Conservation (phyloP, 1,284 basidiomycete genomes). For the Termitomyces sp. region DNA sequence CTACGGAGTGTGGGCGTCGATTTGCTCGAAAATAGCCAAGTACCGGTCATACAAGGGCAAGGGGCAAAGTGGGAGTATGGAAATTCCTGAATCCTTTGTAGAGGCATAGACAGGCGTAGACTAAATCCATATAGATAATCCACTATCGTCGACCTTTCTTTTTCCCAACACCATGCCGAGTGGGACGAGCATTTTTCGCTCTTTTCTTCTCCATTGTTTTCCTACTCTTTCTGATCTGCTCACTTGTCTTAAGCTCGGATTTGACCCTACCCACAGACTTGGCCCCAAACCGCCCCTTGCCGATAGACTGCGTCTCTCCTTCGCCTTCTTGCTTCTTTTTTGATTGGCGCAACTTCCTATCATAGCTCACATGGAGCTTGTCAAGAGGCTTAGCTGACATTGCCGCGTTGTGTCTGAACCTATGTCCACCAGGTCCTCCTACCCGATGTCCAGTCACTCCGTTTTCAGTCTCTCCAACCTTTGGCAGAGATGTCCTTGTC, state of each 20-base stretch:
- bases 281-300: slow-evolving; percentile 45
- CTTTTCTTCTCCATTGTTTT: slow-evolving; percentile 56
- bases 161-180: slow-evolving; percentile 23
- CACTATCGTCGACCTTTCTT: slow-evolving; percentile 40
- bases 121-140: background rate
- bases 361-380: slow-evolving; percentile 62
- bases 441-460: slow-evolving; percentile 32
- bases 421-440: slow-evolving; percentile 41
- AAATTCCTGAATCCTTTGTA: slow-evolving; percentile 3
- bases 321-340: slow-evolving; percentile 43
- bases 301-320: slow-evolving; percentile 15
- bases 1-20: slow-evolving; percentile 20
- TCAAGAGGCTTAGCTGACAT: slow-evolving; percentile 67
- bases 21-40: slow-evolving; percentile 23
- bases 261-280: slow-evolving; percentile 62
- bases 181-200: slow-evolving; percentile 74
- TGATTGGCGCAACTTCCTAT: slow-evolving; percentile 59
- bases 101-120: no score
- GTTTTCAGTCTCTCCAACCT: slow-evolving; percentile 75
- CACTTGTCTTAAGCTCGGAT: slow-evolving; percentile 77
- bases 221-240: slow-evolving; percentile 78
- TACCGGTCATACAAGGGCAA: slow-evolving; percentile 50
- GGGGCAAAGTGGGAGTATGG: slow-evolving; percentile 74
- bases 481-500: slow-evolving; percentile 66
- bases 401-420: slow-evolving; percentile 66